Percentiles rank a stretch among this genome's conserved stretches.
These are phyloP conservation scores for Rhazya stricta DNA, from an alignment of 257 asterid species.

Conservation along the genomic window DNA sequence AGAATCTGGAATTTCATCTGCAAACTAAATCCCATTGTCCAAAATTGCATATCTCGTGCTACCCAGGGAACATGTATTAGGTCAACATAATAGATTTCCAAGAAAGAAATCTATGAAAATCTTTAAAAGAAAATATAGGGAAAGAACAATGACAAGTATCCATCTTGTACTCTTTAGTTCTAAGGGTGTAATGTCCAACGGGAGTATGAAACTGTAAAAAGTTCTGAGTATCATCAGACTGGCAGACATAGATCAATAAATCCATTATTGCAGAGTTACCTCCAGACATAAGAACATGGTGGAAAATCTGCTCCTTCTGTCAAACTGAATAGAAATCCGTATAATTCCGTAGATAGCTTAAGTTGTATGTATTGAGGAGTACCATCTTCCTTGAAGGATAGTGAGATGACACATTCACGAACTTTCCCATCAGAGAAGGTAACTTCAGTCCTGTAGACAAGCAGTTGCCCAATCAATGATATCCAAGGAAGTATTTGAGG, in stretches of 20 bases:
- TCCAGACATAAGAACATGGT: not conserved
- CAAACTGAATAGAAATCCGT: not conserved
- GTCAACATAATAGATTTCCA: not conserved
- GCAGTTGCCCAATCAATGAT: not conserved
- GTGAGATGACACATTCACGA: constrained; percentile 57
- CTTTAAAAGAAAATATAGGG: not conserved
- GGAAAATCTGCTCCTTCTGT: not conserved
- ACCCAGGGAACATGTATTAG: not conserved
- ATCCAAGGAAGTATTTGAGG: not conserved
- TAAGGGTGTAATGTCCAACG: not conserved
- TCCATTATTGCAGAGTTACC: not conserved
- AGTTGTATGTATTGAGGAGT: constrained; percentile 15
- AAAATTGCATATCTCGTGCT: not conserved
- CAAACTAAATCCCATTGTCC: not conserved
- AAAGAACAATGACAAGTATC: not conserved
- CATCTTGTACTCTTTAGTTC: not conserved
- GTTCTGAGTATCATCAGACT: not conserved
- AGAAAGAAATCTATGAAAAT: not conserved
- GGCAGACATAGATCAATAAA: not conserved
- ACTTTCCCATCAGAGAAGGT: constrained; percentile 53
- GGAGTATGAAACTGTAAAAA: not conserved
- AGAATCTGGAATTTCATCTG: not conserved
- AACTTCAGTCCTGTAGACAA: not conserved
- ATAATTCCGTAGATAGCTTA: not conserved
- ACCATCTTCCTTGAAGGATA: constrained; percentile 77